Percentiles rank a stretch among this genome's conserved stretches.
Conservation (phyloP, 345 rosid genomes). For the Laguncularia racemosa region DNA sequence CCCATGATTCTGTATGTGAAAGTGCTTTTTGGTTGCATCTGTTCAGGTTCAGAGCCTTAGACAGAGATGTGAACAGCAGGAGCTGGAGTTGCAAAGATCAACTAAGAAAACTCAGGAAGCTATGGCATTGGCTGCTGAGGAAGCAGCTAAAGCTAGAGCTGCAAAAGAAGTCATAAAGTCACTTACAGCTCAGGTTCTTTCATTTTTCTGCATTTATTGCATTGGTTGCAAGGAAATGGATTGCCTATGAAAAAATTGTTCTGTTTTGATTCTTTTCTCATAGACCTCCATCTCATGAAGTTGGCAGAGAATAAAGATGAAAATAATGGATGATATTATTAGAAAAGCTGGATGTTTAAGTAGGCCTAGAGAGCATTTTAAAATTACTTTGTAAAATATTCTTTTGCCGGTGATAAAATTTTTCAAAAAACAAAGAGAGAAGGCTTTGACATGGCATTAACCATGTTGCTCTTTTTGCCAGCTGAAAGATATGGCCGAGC, state of each 20-base stretch:
- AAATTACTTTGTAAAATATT: too few species aligned
- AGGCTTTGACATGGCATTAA: too few species aligned
- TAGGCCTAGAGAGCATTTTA: too few species aligned
- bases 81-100: constrained; percentile 72
- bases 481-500: constrained; percentile 90
- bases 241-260: neutral
- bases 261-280: neutral
- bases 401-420: too few species aligned
- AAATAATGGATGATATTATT: too few species aligned
- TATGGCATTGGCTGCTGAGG: constrained; percentile 58
- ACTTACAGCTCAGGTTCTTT: constrained; percentile 76
- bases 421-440: too few species aligned
- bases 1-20: neutral
- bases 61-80: constrained; percentile 80
- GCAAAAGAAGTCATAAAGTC: constrained; percentile 97
- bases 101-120: constrained; percentile 83
- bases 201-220: constrained; percentile 4
- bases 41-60: constrained; percentile 68
- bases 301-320: too few species aligned
- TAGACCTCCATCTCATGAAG: too few species aligned
- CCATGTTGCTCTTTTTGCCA: constrained; percentile 19
- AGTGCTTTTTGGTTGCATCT: constrained; percentile 7
- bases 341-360: too few species aligned
- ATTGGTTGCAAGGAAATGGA: constrained; percentile 1
- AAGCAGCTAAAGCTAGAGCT: constrained; percentile 75